A percentile compares a stretch with the other conserved stretches of the same genome.
phyloP scores from a whole-genome alignment of 2,329 filamentous ascomycete species.

The Microdochium nivale region DNA sequence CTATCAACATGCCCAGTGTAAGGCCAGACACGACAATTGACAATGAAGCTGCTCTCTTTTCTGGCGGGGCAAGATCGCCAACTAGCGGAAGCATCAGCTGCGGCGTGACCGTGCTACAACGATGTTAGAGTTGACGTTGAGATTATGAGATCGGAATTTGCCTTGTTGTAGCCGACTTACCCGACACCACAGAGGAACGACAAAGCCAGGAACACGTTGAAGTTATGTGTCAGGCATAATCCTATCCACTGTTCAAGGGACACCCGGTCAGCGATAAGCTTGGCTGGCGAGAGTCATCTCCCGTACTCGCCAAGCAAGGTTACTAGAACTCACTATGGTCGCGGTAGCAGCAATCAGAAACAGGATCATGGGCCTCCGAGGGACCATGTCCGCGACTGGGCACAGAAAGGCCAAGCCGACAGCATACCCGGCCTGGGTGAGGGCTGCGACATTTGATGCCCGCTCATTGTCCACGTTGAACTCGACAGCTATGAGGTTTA shows the following conservation, averaged over 20 bases:
- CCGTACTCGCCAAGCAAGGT: neutral
- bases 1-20: constrained; percentile 56
- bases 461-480: constrained; percentile 55
- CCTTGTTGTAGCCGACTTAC: constrained; percentile 45
- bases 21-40: constrained; percentile 59
- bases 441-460: constrained; percentile 49
- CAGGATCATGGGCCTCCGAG: constrained; percentile 53
- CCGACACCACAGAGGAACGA: constrained; percentile 49
- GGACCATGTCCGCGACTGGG: constrained; percentile 54
- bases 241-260: constrained; percentile 40
- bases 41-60: constrained; percentile 52
- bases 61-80: constrained; percentile 55
- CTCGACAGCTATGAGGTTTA: constrained; percentile 54
- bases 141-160: constrained; percentile 29
- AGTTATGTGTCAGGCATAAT: constrained; percentile 50
- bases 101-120: constrained; percentile 20
- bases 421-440: constrained; percentile 63
- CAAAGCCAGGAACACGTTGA: constrained; percentile 50
- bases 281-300: neutral
- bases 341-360: constrained; percentile 52
- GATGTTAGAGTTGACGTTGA: constrained; percentile 1
- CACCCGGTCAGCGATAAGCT: neutral
- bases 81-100: constrained; percentile 63
- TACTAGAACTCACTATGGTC: constrained; percentile 38
- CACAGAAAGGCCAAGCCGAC: constrained; percentile 56